Evolutionary conservation across 805 yeast genomes (phyloP).

Genomic region (Ogataea allantospora): DNA sequence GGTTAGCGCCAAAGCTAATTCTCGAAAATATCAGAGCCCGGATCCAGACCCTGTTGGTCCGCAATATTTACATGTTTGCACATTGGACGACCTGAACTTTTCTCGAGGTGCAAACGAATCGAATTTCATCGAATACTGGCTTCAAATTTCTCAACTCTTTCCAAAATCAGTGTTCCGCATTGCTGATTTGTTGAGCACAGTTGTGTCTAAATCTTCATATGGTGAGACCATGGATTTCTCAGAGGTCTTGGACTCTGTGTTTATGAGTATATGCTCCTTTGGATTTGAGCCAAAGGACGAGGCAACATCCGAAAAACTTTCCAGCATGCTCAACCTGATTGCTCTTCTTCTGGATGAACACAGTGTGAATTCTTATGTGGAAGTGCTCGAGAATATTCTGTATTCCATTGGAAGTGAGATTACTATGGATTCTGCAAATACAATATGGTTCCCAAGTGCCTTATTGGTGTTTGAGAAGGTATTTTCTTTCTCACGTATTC

Average conservation of each 20-base stretch:
- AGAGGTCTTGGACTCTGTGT: conserved; percentile 37
- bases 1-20: conserved; percentile 17
- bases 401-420: conserved; percentile 37
- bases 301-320: conserved; percentile 29
- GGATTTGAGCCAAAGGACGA: conserved; percentile 26
- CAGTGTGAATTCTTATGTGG: conserved; percentile 36
- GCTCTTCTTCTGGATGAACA: conserved; percentile 42
- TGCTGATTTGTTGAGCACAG: conserved; percentile 39
- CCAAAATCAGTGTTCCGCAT: conserved; percentile 38
- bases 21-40: conserved; percentile 22
- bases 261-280: conserved; percentile 36
- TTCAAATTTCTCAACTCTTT: conserved; percentile 41
- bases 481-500: conserved; percentile 50
- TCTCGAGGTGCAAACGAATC: conserved; percentile 37
- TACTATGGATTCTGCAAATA: conserved; percentile 37
- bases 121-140: conserved; percentile 41
- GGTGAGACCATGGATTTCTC: conserved; percentile 35
- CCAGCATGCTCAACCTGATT: conserved; percentile 43
- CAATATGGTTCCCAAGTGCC: conserved; percentile 59
- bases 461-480: conserved; percentile 55
- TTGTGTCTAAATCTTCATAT: conserved; percentile 34
- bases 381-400: conserved; percentile 37
- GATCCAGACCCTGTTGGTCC: conserved; percentile 35
- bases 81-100: conserved; percentile 41
- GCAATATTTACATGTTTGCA: conserved; percentile 38